These are phyloP conservation scores for Capillidium rhysosporum DNA, from an alignment of 371 early-diverging fungal genomes.

Conservation along the genomic window DNA sequence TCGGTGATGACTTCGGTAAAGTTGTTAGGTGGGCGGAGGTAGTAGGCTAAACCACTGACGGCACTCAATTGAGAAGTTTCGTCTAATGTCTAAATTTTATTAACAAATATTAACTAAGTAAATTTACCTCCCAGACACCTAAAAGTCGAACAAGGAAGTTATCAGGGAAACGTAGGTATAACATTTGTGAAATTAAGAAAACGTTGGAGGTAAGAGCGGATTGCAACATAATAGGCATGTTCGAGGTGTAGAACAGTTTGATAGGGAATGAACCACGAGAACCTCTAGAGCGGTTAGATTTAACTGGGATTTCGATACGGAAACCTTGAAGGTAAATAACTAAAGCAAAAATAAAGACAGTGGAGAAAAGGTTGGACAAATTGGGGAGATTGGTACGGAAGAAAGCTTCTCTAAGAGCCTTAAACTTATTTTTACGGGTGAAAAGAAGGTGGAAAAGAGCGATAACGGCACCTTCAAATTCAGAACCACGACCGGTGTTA, in stretches of 20 bases:
- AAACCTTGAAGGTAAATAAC: constrained; percentile 99
- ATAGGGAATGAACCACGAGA: constrained; percentile 95
- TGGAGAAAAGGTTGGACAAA: constrained; percentile 81
- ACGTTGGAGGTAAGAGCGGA: constrained; percentile 91
- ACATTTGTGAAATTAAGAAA: constrained; percentile 90
- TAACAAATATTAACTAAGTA: constrained; percentile 6
- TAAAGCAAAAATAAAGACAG: constrained; percentile 76
- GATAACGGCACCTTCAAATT: constrained; percentile 98
- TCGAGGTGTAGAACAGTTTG: constrained; percentile 99
- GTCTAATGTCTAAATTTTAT: constrained; percentile 30
- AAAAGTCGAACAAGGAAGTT: constrained; percentile 84
- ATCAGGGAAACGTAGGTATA: constrained; percentile 88
- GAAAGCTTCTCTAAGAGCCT: constrained; percentile 96
- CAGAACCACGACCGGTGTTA: constrained; percentile 95
- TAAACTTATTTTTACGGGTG: constrained; percentile 92
- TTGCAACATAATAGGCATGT: constrained; percentile 99
- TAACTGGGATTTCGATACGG: constrained; percentile 97
- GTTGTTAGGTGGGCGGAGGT: constrained; percentile 89
- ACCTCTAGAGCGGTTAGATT: constrained; percentile 90
- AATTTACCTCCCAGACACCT: constrained; percentile 84
- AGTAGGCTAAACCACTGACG: constrained; percentile 92
- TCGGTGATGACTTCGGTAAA: constrained; percentile 61
- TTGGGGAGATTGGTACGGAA: constrained; percentile 96
- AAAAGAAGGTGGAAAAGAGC: constrained; percentile 89
- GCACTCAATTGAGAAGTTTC: constrained; percentile 81